phyloP scores from a whole-genome alignment of 371 early-diverging fungal genomes.

The Batrachochytrium dendrobatidis region DNA sequence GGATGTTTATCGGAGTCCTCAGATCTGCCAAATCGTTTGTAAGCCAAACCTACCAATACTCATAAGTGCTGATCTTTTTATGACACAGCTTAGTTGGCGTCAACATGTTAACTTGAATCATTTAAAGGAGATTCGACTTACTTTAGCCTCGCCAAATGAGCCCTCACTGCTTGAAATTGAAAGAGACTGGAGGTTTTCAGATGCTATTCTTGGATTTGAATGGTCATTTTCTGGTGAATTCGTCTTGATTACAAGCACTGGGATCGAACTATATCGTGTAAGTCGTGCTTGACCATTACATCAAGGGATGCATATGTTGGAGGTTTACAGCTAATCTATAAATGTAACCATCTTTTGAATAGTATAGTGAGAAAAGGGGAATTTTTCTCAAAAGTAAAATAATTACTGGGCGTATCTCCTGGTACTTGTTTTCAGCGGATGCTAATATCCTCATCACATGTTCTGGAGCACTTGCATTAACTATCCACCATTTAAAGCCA shows the following conservation, averaged over 20 bases:
- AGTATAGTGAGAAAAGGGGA: constrained; percentile 10
- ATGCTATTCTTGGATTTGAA: constrained; percentile 37
- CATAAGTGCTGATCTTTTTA: not conserved
- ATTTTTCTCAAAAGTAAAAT: constrained; percentile 7
- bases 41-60: not conserved
- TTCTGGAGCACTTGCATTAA: not conserved
- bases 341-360: not conserved
- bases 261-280: constrained; percentile 30
- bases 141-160: not conserved
- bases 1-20: constrained; percentile 21
- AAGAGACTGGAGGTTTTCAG: constrained; percentile 20
- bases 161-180: constrained; percentile 11
- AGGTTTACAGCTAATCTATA: not conserved
- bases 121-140: constrained; percentile 2
- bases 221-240: constrained; percentile 29
- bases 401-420: constrained; percentile 13
- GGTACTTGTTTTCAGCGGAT: constrained; percentile 24
- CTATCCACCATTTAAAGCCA: not conserved
- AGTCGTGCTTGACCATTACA: not conserved
- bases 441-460: not conserved
- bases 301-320: not conserved
- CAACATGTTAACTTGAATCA: not conserved
- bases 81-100: not conserved
- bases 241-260: constrained; percentile 18
- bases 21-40: constrained; percentile 29